Evolutionary conservation across 2,329 filamentous ascomycete genomes (phyloP), one percentile per base, ranked within the genome.

Genomic region (Lizonia empirigonia): DNA sequence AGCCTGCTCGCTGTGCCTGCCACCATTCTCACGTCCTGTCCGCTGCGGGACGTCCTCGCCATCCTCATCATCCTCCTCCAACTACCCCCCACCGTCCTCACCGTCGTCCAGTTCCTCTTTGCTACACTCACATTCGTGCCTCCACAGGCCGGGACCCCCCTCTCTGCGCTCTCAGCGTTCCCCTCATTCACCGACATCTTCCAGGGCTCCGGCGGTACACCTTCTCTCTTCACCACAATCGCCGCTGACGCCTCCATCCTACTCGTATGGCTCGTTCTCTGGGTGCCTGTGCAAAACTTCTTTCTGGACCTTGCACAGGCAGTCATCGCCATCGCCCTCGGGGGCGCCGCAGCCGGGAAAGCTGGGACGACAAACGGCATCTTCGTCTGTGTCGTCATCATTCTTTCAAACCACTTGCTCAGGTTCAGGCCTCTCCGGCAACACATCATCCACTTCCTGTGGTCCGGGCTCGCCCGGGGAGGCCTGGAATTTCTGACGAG

Each of bases 41-140:
- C 93, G 45, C 85, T 96, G 69, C 89, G 91, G 77, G 93, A 97
- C 77, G 96, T 93, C 55, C 90, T 97, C 76, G 91, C 93, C 71
- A 96, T 97, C 68, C 85, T 97, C 73, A 96, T 97, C 76, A 89
- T 97, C 65, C 84, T 97, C 62, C 89, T 97, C 75, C 92, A 96
- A 71, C 85, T 97, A 8, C 92, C 93, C 23, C 90, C 92, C 18
- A 87, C 93, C 66, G 86, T 93, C 51, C 82, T 97, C 66, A 93
- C 91, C 58, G 81, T 91, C 72, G 90, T 96, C 67, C 95, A 97
- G 75, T 87, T 91, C 70, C 83, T 96, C 61, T 97, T 97, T 76
- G 91, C 93, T 62, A 87, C 91, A 59, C 83, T 97, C 70, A 97
- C 92, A 38, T 95, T 97, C 70, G 91, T 96, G 57, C 90, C 91